Percentiles rank a stretch among this genome's conserved stretches.
phyloP scores from a whole-genome alignment of 495 filamentous ascomycete species.

The Trichoderma parareesei region DNA sequence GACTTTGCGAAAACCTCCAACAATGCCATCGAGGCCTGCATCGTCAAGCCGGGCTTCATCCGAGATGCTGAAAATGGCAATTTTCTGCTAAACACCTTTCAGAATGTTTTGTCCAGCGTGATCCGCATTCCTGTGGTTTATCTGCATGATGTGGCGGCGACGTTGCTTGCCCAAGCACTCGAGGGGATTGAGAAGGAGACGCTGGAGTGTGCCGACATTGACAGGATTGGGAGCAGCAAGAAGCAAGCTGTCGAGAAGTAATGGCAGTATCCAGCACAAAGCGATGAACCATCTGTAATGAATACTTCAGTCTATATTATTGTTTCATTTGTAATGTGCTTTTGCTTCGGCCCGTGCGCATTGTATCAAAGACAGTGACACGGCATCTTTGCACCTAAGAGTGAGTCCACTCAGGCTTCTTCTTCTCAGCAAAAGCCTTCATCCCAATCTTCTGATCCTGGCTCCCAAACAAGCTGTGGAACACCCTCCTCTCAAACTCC shows the following conservation, averaged over 20 bases:
- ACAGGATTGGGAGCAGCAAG: constrained; percentile 28
- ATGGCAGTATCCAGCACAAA: too few species aligned
- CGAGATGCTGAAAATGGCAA: constrained; percentile 15
- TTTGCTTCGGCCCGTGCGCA: too few species aligned
- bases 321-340: too few species aligned
- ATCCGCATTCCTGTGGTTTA: constrained; percentile 28
- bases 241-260: neutral
- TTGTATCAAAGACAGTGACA: neutral
- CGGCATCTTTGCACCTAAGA: constrained; percentile 41
- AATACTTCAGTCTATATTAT: too few species aligned
- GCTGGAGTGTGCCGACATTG: constrained; percentile 37
- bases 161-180: constrained; percentile 35
- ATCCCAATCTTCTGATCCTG: constrained; percentile 97
- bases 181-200: constrained; percentile 42
- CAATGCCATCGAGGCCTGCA: constrained; percentile 25
- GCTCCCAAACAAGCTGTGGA: constrained; percentile 87
- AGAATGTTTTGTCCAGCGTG: neutral
- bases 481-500: constrained; percentile 87
- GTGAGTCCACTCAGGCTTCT: constrained; percentile 84
- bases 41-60: constrained; percentile 38
- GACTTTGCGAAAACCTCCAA: constrained; percentile 25
- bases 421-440: constrained; percentile 90
- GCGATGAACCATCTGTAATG: too few species aligned
- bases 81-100: constrained; percentile 10
- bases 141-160: constrained; percentile 32